These are phyloP conservation scores for Sphaceloma murrayae DNA, from an alignment of 2,329 filamentous ascomycete genomes.

Conservation along the genomic window DNA sequence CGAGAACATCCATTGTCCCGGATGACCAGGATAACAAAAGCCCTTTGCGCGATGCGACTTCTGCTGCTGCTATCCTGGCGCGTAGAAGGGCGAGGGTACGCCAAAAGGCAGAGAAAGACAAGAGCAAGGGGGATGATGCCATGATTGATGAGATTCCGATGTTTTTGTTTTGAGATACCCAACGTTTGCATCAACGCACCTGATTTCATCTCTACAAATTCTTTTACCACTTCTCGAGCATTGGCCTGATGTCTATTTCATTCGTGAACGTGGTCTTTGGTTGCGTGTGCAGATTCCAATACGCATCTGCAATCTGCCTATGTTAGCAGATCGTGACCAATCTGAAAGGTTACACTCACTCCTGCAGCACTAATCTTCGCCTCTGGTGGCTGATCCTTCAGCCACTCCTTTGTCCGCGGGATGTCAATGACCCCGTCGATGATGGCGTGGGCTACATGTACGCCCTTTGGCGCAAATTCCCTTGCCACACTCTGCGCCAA, in stretches of 20 bases:
- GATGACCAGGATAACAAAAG: too few species aligned
- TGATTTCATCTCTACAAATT: neutral
- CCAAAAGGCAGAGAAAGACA: conserved; percentile 23
- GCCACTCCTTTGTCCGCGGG: conserved; percentile 54
- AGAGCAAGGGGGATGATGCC: conserved; percentile 25
- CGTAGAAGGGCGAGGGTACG: conserved; percentile 28
- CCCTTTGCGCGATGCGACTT: too few species aligned
- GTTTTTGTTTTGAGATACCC: conserved; percentile 28
- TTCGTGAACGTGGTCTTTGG: conserved; percentile 69
- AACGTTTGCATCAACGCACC: neutral
- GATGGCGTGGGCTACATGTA: conserved; percentile 74
- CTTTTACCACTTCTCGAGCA: conserved; percentile 68
- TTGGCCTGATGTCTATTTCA: conserved; percentile 71
- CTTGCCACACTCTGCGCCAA: conserved; percentile 65
- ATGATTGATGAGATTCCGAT: conserved; percentile 34
- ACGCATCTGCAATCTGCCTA: conserved; percentile 68
- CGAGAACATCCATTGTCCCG: too few species aligned
- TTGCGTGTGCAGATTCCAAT: conserved; percentile 78
- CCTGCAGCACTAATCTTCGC: conserved; percentile 66
- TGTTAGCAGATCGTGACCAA: neutral
- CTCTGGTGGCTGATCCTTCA: conserved; percentile 47
- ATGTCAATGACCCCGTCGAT: conserved; percentile 83
- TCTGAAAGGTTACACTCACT: conserved; percentile 42
- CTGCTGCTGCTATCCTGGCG: conserved; percentile 23
- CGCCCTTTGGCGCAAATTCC: conserved; percentile 74